phyloP scores from a whole-genome alignment of 202 grass and related monocot species.

The Saccharum hybrid region DNA sequence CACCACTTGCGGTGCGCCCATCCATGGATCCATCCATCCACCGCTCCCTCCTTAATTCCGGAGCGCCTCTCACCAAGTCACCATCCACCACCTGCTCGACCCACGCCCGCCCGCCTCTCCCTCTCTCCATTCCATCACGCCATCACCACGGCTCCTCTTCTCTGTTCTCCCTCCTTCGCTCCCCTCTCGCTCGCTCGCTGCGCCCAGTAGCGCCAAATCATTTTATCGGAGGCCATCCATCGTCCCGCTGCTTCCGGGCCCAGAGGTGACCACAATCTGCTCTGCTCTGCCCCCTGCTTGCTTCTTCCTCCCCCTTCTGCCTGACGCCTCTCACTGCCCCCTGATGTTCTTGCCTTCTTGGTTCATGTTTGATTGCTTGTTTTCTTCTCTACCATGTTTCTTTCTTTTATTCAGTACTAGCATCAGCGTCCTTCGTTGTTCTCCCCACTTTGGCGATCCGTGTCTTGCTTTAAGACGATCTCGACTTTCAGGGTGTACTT shows the following conservation, averaged over 20 bases:
- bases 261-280: background rate
- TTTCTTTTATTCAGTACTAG: background rate
- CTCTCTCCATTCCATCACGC: background rate
- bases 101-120: background rate
- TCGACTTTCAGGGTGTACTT: background rate
- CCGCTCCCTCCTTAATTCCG: constrained; percentile 39
- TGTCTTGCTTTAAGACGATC: constrained; percentile 1
- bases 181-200: background rate
- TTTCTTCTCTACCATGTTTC: background rate
- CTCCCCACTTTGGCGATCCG: background rate
- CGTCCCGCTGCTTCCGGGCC: constrained; percentile 4
- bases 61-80: background rate
- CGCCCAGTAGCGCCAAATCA: background rate
- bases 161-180: background rate
- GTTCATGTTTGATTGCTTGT: background rate
- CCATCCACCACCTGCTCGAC: constrained; percentile 15
- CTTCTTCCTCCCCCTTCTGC: background rate
- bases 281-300: background rate
- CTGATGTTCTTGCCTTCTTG: background rate
- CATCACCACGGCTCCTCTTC: background rate
- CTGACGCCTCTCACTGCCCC: background rate
- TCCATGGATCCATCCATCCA: constrained; percentile 15
- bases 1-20: constrained; percentile 37
- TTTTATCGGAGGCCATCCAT: background rate
- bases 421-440: background rate